Evolutionary conservation across 2,329 filamentous ascomycete genomes (phyloP).

Genomic region (Ascochyta rabiei): DNA sequence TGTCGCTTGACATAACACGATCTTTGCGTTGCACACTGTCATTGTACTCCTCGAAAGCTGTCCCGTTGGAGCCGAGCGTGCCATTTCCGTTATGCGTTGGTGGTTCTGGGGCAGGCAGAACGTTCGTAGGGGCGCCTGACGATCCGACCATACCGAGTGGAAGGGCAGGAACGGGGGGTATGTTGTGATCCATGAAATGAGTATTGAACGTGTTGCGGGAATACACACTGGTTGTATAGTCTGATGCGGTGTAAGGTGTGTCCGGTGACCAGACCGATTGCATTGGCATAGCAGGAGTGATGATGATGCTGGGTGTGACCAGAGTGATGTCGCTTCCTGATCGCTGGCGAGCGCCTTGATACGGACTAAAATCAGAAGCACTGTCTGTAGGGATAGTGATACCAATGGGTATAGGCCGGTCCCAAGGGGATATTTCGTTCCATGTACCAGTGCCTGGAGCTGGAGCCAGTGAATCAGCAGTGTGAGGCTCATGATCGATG

Average conservation of each 20-base stretch:
- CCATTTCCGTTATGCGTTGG: constrained; percentile 35
- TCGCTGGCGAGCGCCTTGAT: constrained; percentile 41
- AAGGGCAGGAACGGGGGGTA: constrained; percentile 59
- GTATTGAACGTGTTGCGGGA: constrained; percentile 59
- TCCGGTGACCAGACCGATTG: constrained; percentile 64
- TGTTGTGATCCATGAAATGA: constrained; percentile 41
- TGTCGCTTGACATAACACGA: constrained; percentile 62
- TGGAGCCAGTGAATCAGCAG: constrained; percentile 38
- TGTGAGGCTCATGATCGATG: constrained; percentile 33
- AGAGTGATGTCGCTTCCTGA: constrained; percentile 47
- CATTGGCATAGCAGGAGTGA: constrained; percentile 60
- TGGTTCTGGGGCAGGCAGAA: constrained; percentile 3
- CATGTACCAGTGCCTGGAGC: constrained; percentile 39
- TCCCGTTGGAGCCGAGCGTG: constrained; percentile 45
- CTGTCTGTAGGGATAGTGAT: constrained; percentile 66
- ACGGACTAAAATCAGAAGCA: constrained; percentile 49
- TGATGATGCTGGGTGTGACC: constrained; percentile 58
- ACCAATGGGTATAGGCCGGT: constrained; percentile 75
- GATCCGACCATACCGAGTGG: constrained; percentile 30
- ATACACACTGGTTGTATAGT: constrained; percentile 65
- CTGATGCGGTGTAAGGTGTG: constrained; percentile 63
- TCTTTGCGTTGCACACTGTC: constrained; percentile 50
- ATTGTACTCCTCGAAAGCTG: constrained; percentile 59
- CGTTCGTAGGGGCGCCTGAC: constrained; percentile 6
- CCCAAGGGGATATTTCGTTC: constrained; percentile 68